Evolutionary conservation across 2,329 filamentous ascomycete genomes (phyloP).

Genomic region (Penicillium sp.): DNA sequence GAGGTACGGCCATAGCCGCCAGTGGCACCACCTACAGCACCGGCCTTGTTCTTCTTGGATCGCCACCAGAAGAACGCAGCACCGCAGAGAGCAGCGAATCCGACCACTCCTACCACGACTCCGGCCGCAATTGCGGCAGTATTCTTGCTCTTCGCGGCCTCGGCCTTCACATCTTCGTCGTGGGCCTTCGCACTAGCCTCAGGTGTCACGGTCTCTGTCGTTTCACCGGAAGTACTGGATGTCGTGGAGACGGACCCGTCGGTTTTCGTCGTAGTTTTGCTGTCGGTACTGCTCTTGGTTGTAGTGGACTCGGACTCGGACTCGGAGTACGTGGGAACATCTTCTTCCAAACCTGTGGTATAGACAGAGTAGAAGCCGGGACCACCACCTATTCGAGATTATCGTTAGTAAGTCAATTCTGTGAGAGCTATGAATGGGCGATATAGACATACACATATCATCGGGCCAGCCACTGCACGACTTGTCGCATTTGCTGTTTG

Average conservation of each 20-base stretch:
- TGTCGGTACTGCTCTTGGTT: slow-evolving; percentile 15
- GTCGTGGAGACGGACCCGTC: slow-evolving; percentile 8
- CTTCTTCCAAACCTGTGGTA: slow-evolving; percentile 48
- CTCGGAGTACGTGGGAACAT: slow-evolving; percentile 33
- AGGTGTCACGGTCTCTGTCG: slow-evolving; percentile 38
- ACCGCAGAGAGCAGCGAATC: slow-evolving; percentile 61
- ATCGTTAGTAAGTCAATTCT: slow-evolving; percentile 22
- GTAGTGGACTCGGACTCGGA: slow-evolving; percentile 19
- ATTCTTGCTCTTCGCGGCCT: slow-evolving; percentile 53
- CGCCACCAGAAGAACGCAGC: slow-evolving; percentile 72
- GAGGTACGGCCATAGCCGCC: slow-evolving; percentile 70
- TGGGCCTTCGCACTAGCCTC: slow-evolving; percentile 11
- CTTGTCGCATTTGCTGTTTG: slow-evolving; percentile 61
- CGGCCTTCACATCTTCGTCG: slow-evolving; percentile 6
- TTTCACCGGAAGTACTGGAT: slow-evolving; percentile 26
- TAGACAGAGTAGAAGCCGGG: slow-evolving; percentile 50
- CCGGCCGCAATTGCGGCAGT: slow-evolving; percentile 84
- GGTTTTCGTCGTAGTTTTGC: slow-evolving; percentile 10
- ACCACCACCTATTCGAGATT: slow-evolving; percentile 54
- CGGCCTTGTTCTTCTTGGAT: slow-evolving; percentile 70
- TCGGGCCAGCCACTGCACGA: slow-evolving; percentile 61
- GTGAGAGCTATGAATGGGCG: neutral
- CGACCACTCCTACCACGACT: slow-evolving; percentile 79
- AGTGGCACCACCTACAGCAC: slow-evolving; percentile 77
- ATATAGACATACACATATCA: slow-evolving; percentile 60